Base-by-base conservation (phyloP, 345 rosid genomes). In the Eucalyptus coolabah region DNA sequence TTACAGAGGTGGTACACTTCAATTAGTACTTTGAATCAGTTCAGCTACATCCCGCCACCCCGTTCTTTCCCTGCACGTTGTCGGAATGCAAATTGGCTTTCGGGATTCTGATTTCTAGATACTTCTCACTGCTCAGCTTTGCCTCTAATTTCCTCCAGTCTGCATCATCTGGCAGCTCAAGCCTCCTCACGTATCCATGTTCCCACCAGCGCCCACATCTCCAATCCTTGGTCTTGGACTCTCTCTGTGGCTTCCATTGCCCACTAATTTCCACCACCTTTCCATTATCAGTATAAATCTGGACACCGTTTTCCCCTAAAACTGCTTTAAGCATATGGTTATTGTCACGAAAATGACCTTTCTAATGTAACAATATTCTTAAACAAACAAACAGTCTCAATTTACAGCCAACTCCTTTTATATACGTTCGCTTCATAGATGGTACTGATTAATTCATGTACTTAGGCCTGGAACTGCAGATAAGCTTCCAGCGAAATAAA, bases 201-300 rank as follows among this genome's bases (percentile, higher is more conserved):
- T 95, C 98, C 99, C 98, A 97, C 99, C 99, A 97, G 32, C 92
- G 91, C 50, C 95, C 95, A 88, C 93, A 94, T 91, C 96, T 95
- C 99, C 99, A 97, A 63, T 97, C 99, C 89, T 91, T 92, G 42
- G 92, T 53, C 90, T 92, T 94, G 5, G 88, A 26, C 88, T 91
- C 92, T 88, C 83, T 92, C 85, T 92, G 93, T 67, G 88, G 94
- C 93, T 94, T 95, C 96, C 96, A 95, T 80, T 91, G 95, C 88
- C 96, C 99, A 90, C 95, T 93, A 42, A 97, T 95, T 89, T 97
- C 98, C 94, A 97, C 87, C 82, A 94, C 92, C 92, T 95, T 95
- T 88, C 95, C 97, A 16, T 95, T 93, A 88, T 96, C 98, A 9
- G 93, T 94, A 67, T 90, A 92, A 86, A 96, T 87, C 86, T 90